phyloP scores from a whole-genome alignment of 768 basidiomycete species.

The Suillus alpinus region DNA sequence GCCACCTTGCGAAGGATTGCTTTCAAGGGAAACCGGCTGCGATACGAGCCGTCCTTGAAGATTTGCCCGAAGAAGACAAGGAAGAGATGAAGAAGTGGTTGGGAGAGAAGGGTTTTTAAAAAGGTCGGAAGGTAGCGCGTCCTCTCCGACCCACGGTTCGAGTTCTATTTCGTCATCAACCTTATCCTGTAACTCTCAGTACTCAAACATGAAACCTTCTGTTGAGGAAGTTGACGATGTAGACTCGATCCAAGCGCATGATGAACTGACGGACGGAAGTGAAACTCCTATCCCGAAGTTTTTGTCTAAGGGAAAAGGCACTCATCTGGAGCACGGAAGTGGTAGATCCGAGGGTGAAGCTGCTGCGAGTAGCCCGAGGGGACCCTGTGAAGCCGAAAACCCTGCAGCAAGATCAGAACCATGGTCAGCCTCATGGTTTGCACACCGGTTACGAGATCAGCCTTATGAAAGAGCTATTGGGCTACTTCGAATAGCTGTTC shows the following conservation, averaged over 20 bases:
- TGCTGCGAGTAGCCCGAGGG: neutral
- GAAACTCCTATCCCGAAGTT: no score
- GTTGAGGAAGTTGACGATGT: neutral
- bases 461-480: neutral
- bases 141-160: neutral
- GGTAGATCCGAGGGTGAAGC: neutral
- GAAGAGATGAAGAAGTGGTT: neutral
- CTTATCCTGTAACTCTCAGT: neutral
- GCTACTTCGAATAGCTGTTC: neutral
- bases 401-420: neutral
- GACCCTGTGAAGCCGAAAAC: neutral
- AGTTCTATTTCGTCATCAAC: neutral
- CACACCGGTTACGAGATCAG: slow-evolving; percentile 1
- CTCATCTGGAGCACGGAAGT: neutral
- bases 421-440: slow-evolving; percentile 10
- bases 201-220: neutral
- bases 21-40: neutral
- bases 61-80: neutral
- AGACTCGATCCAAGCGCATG: neutral
- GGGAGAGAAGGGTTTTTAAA: slow-evolving; percentile 4
- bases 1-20: neutral
- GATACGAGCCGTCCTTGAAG: neutral
- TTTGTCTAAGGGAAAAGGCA: neutral
- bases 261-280: neutral
- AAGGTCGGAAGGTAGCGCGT: neutral